Conservation (phyloP, 2,329 filamentous ascomycete genomes). For the Fusarium sp. region DNA sequence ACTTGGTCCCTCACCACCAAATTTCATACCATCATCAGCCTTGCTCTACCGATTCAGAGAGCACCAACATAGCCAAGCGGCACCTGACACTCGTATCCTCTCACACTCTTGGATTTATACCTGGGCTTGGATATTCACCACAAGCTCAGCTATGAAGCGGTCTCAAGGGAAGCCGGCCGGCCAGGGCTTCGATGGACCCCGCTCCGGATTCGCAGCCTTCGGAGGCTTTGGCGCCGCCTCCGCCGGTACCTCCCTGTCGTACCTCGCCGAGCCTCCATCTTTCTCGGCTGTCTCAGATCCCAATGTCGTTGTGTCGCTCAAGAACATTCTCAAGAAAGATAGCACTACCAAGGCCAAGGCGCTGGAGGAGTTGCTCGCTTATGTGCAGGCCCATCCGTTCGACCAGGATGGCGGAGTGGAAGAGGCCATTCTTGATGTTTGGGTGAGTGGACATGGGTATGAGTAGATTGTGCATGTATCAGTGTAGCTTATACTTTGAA, state of each 20-base stretch:
- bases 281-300: conserved; percentile 80
- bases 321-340: conserved; percentile 92
- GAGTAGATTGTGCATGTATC: not conserved
- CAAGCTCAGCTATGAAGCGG: conserved; percentile 42
- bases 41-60: conserved; percentile 11
- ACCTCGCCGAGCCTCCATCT: conserved; percentile 86
- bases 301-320: conserved; percentile 87
- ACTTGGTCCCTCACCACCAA: conserved; percentile 39
- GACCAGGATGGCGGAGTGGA: conserved; percentile 72
- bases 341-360: conserved; percentile 90
- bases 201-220: conserved; percentile 39
- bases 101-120: conserved; percentile 1
- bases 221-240: conserved; percentile 50
- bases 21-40: conserved; percentile 38
- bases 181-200: conserved; percentile 41
- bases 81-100: conserved; percentile 19
- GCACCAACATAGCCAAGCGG: conserved; percentile 24
- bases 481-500: conserved; percentile 16
- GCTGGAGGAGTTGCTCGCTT: conserved; percentile 80
- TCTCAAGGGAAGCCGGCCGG: conserved; percentile 42
- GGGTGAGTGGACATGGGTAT: conserved; percentile 63
- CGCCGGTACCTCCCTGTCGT: conserved; percentile 72
- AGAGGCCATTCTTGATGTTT: conserved; percentile 84
- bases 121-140: conserved; percentile 1
- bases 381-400: conserved; percentile 64